Base-by-base conservation (phyloP, 1,284 basidiomycete species). In the Pyrrhoderma noxium region DNA sequence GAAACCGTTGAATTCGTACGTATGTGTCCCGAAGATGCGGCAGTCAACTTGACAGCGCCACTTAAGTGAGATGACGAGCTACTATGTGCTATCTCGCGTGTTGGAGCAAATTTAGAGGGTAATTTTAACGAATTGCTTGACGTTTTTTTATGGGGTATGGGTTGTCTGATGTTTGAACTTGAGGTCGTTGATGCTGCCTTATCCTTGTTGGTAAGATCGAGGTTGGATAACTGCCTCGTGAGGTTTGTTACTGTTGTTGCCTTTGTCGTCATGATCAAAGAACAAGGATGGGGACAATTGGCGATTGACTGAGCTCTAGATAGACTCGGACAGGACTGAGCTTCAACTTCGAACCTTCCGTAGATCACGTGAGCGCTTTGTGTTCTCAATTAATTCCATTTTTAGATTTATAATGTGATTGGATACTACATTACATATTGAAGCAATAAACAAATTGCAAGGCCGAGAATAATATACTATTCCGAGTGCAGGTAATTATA, bases 151-250 rank as follows among this genome's bases (percentile, higher is more conserved):
- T 54, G 53, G 23, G 51, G 38, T 3, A 44, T 51, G 9, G 53
- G 53, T 31, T 25, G 43, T n/a, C 44, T 23, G 21, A 40, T 16
- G n/a, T 40, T 16, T 5, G 27, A 31, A 11, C 27, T 11, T 31
- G 27, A 5, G 7, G n/a, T 37, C 23, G 44, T 11, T 5, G 13
- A 8, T 14, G 49, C 19, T 19, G 47, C 16, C 31, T 50, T 54
- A n/a, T 54, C 52, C 45, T 51, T 55, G 18, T 35, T 35, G 16
- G 47, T 19, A 40, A 55, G 49, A 16, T 55, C 53, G 19, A 55
- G 37, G 31, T 51, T 38, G 22, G 53, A 55, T 35, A 55, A 38
- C 37, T 55, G 49, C 42, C 45, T 36, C 27, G 53, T 47, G 5
- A 55, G 49, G 19, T 21, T 39, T n/a, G 45, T 34, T 19, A 55